Conservation (phyloP, 192 early-diverging fungal genomes). For the Thoreauomyces humboldtii region DNA sequence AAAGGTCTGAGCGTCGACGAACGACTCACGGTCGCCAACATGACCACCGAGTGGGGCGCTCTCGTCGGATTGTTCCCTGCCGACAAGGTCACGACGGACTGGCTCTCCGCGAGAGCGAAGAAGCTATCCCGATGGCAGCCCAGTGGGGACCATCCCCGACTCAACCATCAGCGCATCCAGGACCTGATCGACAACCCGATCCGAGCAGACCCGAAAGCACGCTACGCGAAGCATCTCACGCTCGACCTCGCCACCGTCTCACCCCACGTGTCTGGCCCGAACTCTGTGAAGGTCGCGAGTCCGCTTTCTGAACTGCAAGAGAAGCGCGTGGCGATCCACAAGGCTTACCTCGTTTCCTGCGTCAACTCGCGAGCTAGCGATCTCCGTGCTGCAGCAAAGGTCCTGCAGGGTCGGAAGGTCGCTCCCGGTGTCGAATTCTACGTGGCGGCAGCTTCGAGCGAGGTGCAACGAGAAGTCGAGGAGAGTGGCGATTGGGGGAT, state of each 20-base stretch:
- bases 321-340: constrained; percentile 79
- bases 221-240: constrained; percentile 81
- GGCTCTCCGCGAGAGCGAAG: constrained; percentile 64
- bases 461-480: constrained; percentile 87
- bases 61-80: constrained; percentile 95
- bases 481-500: constrained; percentile 82
- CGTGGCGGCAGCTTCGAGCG: constrained; percentile 88
- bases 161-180: constrained; percentile 42
- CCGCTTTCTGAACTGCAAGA: constrained; percentile 72
- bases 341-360: constrained; percentile 96
- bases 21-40: constrained; percentile 94
- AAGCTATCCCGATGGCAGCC: constrained; percentile 28
- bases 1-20: constrained; percentile 75
- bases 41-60: constrained; percentile 99
- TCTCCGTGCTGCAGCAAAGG: constrained; percentile 81
- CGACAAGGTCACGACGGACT: constrained; percentile 74
- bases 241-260: constrained; percentile 84
- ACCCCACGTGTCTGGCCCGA: constrained; percentile 90
- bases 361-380: constrained; percentile 91
- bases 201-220: constrained; percentile 50
- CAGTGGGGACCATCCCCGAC: constrained; percentile 39
- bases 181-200: constrained; percentile 26
- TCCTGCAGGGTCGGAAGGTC: constrained; percentile 61
- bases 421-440: constrained; percentile 87
- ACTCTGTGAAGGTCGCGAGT: constrained; percentile 91